A percentile compares a stretch with the other conserved stretches of the same genome.
phyloP scores from a whole-genome alignment of 73 alveolate genomes.

The Tetrahymena borealis region DNA sequence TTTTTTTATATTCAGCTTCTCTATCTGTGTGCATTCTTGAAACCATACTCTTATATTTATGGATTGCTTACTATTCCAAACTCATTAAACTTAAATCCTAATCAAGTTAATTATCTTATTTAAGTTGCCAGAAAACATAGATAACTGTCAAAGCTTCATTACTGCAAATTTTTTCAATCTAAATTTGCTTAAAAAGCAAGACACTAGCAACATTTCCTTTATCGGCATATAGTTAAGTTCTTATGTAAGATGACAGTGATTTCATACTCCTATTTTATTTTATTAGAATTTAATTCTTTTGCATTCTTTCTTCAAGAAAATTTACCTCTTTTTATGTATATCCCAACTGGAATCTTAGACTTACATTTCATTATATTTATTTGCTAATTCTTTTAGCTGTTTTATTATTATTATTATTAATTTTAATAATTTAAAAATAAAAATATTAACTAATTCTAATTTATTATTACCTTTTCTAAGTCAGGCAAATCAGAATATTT shows the following conservation, averaged over 20 bases:
- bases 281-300: background rate
- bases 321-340: background rate
- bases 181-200: background rate
- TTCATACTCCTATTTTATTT: background rate
- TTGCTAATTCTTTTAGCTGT: background rate
- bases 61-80: background rate
- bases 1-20: background rate
- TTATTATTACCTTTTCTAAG: background rate
- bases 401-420: no score
- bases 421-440: no score
- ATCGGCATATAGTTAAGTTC: background rate
- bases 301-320: background rate
- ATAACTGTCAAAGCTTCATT: background rate
- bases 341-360: background rate
- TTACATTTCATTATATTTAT: background rate
- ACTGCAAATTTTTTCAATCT: background rate
- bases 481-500: background rate
- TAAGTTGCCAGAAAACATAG: background rate
- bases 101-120: background rate
- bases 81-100: background rate
- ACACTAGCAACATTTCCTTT: background rate
- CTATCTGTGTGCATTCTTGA: background rate
- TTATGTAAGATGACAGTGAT: background rate
- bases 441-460: no score
- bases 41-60: background rate